These are phyloP conservation scores for Boletus albobrunnescens DNA, from an alignment of 1,284 basidiomycete genomes.

Conservation along the genomic window DNA sequence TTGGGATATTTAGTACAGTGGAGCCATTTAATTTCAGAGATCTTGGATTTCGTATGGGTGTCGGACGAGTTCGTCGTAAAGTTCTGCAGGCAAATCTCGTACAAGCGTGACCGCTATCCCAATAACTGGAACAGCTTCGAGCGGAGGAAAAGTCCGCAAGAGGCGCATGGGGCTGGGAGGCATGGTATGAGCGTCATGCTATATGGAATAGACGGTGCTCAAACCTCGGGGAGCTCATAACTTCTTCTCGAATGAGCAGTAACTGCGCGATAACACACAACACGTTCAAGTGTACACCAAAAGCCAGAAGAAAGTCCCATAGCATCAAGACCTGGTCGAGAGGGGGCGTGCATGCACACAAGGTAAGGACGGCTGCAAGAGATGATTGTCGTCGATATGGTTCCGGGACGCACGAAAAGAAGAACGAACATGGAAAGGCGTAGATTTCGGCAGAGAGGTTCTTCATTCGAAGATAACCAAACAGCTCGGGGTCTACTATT, in stretches of 20 bases:
- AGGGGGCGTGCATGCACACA: constrained; percentile 96
- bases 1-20: background rate
- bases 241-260: constrained; percentile 81
- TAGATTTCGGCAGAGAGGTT: constrained; percentile 98
- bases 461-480: constrained; percentile 76
- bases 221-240: constrained; percentile 82
- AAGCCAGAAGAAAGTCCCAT: constrained; percentile 97
- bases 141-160: constrained; percentile 88
- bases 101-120: constrained; percentile 91
- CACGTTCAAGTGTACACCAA: constrained; percentile 93
- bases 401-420: background rate
- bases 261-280: constrained; percentile 95
- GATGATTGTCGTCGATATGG: constrained; percentile 2
- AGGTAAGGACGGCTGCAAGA: constrained; percentile 79
- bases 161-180: constrained; percentile 84
- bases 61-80: constrained; percentile 86
- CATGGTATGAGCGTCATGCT: constrained; percentile 11
- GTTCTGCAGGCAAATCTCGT: constrained; percentile 81
- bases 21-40: constrained; percentile 14
- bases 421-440: constrained; percentile 85
- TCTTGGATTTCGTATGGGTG: constrained; percentile 75
- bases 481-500: constrained; percentile 86
- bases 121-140: constrained; percentile 85
- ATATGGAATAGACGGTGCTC: constrained; percentile 20
- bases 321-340: constrained; percentile 89